Evolutionary conservation across 2,329 filamentous ascomycete species (phyloP).

Genomic region (Tolypocladium tropicale): DNA sequence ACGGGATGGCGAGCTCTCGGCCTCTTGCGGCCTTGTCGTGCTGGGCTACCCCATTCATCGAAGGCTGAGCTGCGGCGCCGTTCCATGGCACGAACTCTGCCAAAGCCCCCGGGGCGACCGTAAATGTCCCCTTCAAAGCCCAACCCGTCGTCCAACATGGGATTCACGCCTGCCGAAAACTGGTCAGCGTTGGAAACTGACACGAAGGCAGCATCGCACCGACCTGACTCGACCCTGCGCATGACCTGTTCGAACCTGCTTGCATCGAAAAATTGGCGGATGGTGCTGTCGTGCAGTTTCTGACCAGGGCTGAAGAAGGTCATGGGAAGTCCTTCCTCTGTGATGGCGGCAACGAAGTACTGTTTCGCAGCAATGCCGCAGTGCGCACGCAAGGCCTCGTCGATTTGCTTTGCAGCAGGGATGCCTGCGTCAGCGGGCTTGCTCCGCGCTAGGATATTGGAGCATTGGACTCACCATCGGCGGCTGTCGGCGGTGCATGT

Average conservation of each 20-base stretch:
- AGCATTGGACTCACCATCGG: slow-evolving; percentile 23
- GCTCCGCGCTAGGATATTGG: background rate
- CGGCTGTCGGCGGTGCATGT: slow-evolving; percentile 23
- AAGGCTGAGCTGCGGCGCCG: slow-evolving; percentile 20
- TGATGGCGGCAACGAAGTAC: slow-evolving; percentile 42
- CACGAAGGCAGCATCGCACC: slow-evolving; percentile 2
- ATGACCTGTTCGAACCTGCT: slow-evolving; percentile 30
- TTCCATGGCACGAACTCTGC: slow-evolving; percentile 16
- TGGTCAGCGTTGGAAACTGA: background rate
- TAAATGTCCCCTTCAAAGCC: slow-evolving; percentile 14
- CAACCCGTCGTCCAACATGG: slow-evolving; percentile 21
- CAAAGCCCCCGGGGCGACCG: slow-evolving; percentile 13
- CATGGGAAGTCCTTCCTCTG: slow-evolving; percentile 34
- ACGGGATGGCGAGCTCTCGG: slow-evolving; percentile 23
- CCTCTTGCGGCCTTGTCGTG: slow-evolving; percentile 18
- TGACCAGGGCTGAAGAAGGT: slow-evolving; percentile 35
- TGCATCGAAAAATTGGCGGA: slow-evolving; percentile 36
- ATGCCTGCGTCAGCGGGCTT: background rate
- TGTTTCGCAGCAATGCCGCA: slow-evolving; percentile 40
- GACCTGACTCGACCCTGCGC: slow-evolving; percentile 28
- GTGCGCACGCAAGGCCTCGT: slow-evolving; percentile 38
- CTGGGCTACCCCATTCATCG: slow-evolving; percentile 21
- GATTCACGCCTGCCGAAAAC: slow-evolving; percentile 17
- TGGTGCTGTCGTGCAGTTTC: slow-evolving; percentile 24
- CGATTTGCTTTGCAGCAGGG: slow-evolving; percentile 30